phyloP scores from a whole-genome alignment of 192 early-diverging fungal species.

The Linnemannia zychae region DNA sequence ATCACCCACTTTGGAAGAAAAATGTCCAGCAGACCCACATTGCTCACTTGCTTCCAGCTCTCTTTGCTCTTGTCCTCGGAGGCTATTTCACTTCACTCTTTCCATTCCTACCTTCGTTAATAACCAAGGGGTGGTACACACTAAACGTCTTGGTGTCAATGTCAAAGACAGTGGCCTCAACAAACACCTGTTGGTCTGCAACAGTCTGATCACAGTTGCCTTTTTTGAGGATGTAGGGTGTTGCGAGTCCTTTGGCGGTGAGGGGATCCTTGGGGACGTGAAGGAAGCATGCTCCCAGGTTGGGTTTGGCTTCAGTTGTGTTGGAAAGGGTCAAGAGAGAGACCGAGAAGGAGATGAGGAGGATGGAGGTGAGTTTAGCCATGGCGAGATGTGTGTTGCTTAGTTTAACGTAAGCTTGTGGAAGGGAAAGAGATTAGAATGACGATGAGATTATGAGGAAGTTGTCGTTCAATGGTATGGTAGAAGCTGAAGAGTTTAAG shows the following conservation, averaged over 20 bases:
- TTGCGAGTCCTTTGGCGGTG: constrained; percentile 30
- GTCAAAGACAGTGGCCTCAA: constrained; percentile 44
- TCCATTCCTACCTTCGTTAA: neutral
- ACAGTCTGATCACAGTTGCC: constrained; percentile 50
- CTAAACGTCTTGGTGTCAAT: constrained; percentile 25
- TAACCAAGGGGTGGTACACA: constrained; percentile 39
- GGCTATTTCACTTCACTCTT: neutral
- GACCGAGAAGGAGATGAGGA: constrained; percentile 23
- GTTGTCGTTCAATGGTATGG: neutral
- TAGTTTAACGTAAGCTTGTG: no score
- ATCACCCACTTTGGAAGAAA: neutral
- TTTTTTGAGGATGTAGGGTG: constrained; percentile 45
- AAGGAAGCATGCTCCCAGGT: constrained; percentile 32
- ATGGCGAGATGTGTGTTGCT: neutral
- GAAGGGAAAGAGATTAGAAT: no score
- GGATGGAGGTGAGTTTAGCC: constrained; percentile 8
- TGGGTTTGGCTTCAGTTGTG: constrained; percentile 8
- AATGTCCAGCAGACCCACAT: neutral
- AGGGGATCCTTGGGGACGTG: constrained; percentile 38
- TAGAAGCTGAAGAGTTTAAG: no score
- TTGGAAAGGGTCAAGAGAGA: neutral
- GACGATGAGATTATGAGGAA: no score
- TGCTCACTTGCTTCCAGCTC: no score
- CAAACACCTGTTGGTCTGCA: constrained; percentile 38
- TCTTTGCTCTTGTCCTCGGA: neutral